A percentile compares a stretch with the other conserved stretches of the same genome.
Evolutionary conservation across 257 asterid species (phyloP).

Genomic region (Lithospermum erythrorhizon): DNA sequence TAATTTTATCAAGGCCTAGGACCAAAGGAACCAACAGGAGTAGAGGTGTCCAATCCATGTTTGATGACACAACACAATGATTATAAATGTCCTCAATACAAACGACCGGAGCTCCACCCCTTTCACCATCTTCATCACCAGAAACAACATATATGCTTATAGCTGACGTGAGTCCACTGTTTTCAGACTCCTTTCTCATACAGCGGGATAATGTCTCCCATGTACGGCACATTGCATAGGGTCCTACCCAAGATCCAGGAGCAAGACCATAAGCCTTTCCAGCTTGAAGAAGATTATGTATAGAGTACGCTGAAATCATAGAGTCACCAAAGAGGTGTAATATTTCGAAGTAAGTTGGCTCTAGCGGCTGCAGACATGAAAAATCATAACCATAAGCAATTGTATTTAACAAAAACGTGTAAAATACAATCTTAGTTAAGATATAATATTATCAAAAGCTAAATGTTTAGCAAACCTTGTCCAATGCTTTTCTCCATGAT

Average conservation of each 20-base stretch:
- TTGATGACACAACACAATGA: constrained; percentile 38
- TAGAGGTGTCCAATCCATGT: constrained; percentile 57
- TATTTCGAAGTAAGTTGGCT: constrained; percentile 54
- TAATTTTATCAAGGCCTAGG: constrained; percentile 84
- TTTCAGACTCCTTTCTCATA: constrained; percentile 30
- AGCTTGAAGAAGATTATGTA: constrained; percentile 91
- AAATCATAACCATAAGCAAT: neutral
- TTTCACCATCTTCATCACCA: constrained; percentile 96
- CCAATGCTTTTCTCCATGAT: constrained; percentile 75
- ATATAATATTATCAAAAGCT: too few relatives aligned
- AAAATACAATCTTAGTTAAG: neutral
- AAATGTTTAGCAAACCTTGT: constrained; percentile 38
- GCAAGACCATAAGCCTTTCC: constrained; percentile 85
- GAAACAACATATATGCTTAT: constrained; percentile 79
- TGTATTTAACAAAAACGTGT: neutral
- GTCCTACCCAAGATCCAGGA: constrained; percentile 98
- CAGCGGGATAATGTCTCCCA: constrained; percentile 71
- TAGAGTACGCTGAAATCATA: constrained; percentile 68
- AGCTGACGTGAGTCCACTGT: constrained; percentile 30
- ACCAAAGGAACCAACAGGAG: constrained; percentile 91
- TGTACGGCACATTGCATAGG: constrained; percentile 95
- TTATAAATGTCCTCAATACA: constrained; percentile 58
- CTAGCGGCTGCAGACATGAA: constrained; percentile 49
- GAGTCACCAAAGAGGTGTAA: constrained; percentile 82
- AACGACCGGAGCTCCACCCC: constrained; percentile 98